phyloP scores from a whole-genome alignment of 2,329 filamentous ascomycete genomes.

The Neophaeococcomyces mojaviensis region DNA sequence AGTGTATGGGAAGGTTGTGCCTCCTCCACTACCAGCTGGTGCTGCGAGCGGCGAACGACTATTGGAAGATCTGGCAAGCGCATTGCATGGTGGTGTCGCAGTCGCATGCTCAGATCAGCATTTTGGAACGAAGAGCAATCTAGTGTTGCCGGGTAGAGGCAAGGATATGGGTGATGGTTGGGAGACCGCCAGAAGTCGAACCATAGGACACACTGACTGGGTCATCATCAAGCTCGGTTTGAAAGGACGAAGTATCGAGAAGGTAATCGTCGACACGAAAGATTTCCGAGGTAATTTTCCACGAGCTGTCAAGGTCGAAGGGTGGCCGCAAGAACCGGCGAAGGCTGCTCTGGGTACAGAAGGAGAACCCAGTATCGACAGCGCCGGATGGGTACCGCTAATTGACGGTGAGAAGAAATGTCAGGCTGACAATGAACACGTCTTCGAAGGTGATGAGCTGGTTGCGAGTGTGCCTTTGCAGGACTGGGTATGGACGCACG shows the following conservation, averaged over 20 bases:
- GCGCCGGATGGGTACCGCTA: constrained; percentile 32
- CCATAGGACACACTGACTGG: constrained; percentile 36
- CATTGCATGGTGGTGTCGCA: constrained; percentile 34
- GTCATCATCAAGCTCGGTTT: constrained; percentile 34
- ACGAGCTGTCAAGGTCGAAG: constrained; percentile 33
- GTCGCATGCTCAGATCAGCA: constrained; percentile 36
- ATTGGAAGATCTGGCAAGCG: constrained; percentile 34
- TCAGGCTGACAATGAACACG: constrained; percentile 35
- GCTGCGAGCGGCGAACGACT: constrained; percentile 14
- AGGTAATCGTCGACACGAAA: constrained; percentile 37
- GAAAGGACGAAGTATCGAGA: constrained; percentile 29
- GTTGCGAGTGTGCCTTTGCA: constrained; percentile 56
- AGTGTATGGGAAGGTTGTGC: constrained; percentile 36
- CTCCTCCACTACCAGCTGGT: constrained; percentile 23
- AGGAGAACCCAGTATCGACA: constrained; percentile 28
- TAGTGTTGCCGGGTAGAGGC: constrained; percentile 36
- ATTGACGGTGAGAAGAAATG: constrained; percentile 31
- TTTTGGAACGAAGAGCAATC: constrained; percentile 34
- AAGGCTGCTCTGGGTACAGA: constrained; percentile 20
- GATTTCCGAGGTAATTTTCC: constrained; percentile 41
- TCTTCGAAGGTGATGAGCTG: constrained; percentile 32
- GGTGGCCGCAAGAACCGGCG: constrained; percentile 22
- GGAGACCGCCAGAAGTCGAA: constrained; percentile 36
- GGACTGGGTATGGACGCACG: constrained; percentile 65
- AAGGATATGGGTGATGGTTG: constrained; percentile 40